phyloP scores from a whole-genome alignment of 352 stramenopile species.

The Halophytophthora batemanensis region DNA sequence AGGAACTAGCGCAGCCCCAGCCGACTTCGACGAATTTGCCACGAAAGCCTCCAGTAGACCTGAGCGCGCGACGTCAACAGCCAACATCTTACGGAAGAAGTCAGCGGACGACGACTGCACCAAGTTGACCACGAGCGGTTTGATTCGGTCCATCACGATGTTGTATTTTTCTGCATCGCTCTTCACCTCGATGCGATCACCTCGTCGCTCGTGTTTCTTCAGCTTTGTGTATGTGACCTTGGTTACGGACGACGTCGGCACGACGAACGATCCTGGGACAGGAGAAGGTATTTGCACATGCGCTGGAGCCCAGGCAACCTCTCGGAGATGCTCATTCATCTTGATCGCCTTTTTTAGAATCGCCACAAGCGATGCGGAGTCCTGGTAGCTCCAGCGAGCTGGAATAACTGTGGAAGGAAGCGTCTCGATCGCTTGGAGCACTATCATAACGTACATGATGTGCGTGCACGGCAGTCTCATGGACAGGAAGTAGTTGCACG shows the following conservation, averaged over 20 bases:
- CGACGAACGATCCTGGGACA: no score
- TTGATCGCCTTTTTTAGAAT: not conserved
- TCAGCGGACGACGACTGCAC: not conserved
- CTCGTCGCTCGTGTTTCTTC: not conserved
- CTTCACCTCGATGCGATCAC: not conserved
- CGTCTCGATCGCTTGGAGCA: not conserved
- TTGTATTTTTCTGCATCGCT: constrained; percentile 2
- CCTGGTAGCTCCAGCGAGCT: not conserved
- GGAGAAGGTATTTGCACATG: no score
- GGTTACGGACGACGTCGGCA: not conserved
- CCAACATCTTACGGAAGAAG: not conserved
- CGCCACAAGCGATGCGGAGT: not conserved
- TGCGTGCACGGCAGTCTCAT: not conserved
- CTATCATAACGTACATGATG: not conserved
- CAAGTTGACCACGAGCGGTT: not conserved
- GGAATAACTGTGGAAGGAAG: not conserved
- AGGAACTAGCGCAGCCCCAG: no score
- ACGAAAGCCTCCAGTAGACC: no score
- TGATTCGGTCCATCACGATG: not conserved
- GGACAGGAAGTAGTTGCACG: not conserved
- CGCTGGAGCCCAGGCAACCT: no score
- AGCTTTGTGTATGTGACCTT: not conserved
- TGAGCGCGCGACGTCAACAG: no score
- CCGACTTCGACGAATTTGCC: no score
- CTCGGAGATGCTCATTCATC: not conserved